Evolutionary conservation across 306 rosid species (phyloP).

Genomic region (Phaseolus lunatus): DNA sequence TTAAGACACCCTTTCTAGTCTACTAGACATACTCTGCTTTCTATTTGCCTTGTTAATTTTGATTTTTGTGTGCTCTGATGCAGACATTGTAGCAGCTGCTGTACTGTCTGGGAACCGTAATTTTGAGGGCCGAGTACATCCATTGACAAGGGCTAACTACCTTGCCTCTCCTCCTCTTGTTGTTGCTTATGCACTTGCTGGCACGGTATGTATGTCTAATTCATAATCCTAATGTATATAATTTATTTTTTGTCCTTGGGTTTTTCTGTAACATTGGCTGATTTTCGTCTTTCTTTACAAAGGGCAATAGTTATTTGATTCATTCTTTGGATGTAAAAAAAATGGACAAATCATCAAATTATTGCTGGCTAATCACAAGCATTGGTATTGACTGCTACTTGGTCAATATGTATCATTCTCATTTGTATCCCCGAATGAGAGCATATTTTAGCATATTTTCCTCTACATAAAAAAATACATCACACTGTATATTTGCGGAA

Average conservation of each 20-base stretch:
- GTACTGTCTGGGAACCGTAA: slow-evolving; percentile 98
- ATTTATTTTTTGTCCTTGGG: slow-evolving; percentile 15
- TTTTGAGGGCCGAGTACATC: slow-evolving; percentile 98
- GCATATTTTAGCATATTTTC: not conserved
- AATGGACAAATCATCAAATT: not conserved
- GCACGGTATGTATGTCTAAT: slow-evolving; percentile 69
- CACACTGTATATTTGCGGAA: too few relatives aligned
- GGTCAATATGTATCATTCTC: slow-evolving; percentile 16
- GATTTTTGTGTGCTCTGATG: slow-evolving; percentile 9
- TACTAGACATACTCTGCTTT: slow-evolving; percentile 28
- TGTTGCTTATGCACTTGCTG: slow-evolving; percentile 97
- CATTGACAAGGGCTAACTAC: slow-evolving; percentile 96
- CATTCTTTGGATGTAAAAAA: slow-evolving; percentile 23
- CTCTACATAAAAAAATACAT: not conserved
- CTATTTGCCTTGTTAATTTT: slow-evolving; percentile 21
- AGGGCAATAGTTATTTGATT: not conserved
- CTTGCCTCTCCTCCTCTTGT: slow-evolving; percentile 98
- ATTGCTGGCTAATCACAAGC: slow-evolving; percentile 17
- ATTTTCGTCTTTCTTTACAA: slow-evolving; percentile 17
- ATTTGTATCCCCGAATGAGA: slow-evolving; percentile 22
- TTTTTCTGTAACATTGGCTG: slow-evolving; percentile 11
- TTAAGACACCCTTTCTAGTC: not conserved
- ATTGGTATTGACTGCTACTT: slow-evolving; percentile 29
- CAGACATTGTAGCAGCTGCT: slow-evolving; percentile 95
- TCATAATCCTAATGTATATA: slow-evolving; percentile 30